These are phyloP conservation scores for Marasmius sp. DNA, from an alignment of 1,284 basidiomycete genomes.

Conservation along the genomic window DNA sequence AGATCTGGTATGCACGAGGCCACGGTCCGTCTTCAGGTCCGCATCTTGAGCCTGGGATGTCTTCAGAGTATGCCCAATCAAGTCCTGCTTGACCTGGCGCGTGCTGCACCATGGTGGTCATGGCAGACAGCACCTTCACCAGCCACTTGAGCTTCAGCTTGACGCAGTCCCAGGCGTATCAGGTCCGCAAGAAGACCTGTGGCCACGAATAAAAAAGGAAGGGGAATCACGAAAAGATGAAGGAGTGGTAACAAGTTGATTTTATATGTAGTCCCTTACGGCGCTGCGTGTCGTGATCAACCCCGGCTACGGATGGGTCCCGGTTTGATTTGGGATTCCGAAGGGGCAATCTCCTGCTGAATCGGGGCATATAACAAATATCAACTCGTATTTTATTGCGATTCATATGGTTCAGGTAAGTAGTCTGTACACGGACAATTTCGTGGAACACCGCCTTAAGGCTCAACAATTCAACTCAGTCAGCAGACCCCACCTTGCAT, in stretches of 20 bases:
- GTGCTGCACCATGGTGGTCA: slow-evolving; percentile 7
- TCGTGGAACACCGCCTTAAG: background rate
- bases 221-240: background rate
- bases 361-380: background rate
- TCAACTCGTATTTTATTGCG: background rate
- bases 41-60: slow-evolving; percentile 58
- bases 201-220: background rate
- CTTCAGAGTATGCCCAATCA: slow-evolving; percentile 46
- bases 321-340: background rate
- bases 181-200: background rate
- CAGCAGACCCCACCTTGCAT: background rate
- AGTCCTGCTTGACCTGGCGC: slow-evolving; percentile 18
- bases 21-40: slow-evolving; percentile 61
- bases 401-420: background rate
- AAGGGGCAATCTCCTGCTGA: background rate
- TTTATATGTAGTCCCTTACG: background rate
- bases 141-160: slow-evolving; percentile 7
- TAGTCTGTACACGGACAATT: background rate
- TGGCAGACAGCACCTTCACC: slow-evolving; percentile 2
- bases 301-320: background rate
- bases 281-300: background rate
- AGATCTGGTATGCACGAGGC: slow-evolving; percentile 54
- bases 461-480: background rate
- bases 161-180: background rate
- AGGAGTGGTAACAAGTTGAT: background rate